Evolutionary conservation across 306 rosid species (phyloP).

Genomic region (Crotalaria pallida): DNA sequence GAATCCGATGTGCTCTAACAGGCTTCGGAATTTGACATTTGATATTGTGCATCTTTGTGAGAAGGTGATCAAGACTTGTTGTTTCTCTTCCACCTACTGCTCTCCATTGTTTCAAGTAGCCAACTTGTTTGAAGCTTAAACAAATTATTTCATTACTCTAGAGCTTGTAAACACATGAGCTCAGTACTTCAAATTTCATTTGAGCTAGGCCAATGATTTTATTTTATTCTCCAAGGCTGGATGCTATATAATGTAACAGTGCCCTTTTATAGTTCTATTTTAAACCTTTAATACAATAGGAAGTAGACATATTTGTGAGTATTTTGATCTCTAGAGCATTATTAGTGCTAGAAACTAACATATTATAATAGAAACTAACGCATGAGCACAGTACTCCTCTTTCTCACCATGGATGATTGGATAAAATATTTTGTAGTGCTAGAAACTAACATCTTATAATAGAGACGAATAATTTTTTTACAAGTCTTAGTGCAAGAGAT

Average conservation of each 20-base stretch:
- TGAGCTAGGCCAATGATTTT: not conserved
- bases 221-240: slow-evolving; percentile 8
- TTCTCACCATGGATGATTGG: too few relatives aligned
- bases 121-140: not conserved
- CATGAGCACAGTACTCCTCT: too few relatives aligned
- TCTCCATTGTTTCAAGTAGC: not conserved
- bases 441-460: too few relatives aligned
- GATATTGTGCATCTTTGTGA: not conserved
- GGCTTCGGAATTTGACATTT: not conserved
- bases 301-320: too few relatives aligned
- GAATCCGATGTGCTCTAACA: not conserved
- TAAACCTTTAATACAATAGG: too few relatives aligned
- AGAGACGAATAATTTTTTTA: too few relatives aligned
- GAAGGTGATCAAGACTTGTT: not conserved
- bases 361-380: too few relatives aligned
- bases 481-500: too few relatives aligned
- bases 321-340: too few relatives aligned
- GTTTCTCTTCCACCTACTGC: not conserved
- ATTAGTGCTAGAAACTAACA: too few relatives aligned
- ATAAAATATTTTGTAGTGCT: too few relatives aligned
- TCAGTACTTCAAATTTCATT: not conserved
- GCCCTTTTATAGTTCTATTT: not conserved
- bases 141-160: not conserved
- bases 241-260: not conserved
- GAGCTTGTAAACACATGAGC: not conserved